phyloP scores from a whole-genome alignment of 306 rosid genomes.

The Rosa lucieae region DNA sequence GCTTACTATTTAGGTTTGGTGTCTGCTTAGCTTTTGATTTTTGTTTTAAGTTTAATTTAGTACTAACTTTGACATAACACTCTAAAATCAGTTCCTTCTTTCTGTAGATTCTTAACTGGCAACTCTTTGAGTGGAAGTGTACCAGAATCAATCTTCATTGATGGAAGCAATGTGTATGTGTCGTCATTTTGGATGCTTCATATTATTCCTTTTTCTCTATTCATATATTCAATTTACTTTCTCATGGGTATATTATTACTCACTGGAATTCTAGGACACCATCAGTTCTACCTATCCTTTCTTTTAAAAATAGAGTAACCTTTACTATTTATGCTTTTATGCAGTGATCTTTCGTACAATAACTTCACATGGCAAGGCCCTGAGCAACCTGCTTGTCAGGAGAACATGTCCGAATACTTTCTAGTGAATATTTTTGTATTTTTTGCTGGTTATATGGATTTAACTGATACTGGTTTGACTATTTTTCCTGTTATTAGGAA shows the following conservation, averaged over 20 bases:
- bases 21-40: neutral
- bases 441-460: neutral
- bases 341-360: constrained; percentile 94
- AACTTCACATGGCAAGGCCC: constrained; percentile 73
- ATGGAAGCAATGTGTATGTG: constrained; percentile 71
- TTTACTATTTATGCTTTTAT: constrained; percentile 22
- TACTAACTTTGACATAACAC: neutral
- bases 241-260: neutral
- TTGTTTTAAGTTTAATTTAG: constrained; percentile 1
- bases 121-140: constrained; percentile 69
- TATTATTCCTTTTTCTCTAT: constrained; percentile 18
- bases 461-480: constrained; percentile 16
- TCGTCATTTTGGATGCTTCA: constrained; percentile 26
- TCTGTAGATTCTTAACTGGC: constrained; percentile 66
- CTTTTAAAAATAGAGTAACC: neutral
- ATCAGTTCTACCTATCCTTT: neutral
- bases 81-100: constrained; percentile 23
- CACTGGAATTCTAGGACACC: neutral
- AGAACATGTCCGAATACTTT: constrained; percentile 45
- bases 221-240: neutral
- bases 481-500: constrained; percentile 52
- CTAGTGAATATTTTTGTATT: constrained; percentile 15
- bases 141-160: constrained; percentile 60
- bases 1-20: neutral
- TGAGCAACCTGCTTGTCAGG: constrained; percentile 52